Conservation (phyloP, 371 early-diverging fungal species). For the Dipsacomyces acuminosporus region DNA sequence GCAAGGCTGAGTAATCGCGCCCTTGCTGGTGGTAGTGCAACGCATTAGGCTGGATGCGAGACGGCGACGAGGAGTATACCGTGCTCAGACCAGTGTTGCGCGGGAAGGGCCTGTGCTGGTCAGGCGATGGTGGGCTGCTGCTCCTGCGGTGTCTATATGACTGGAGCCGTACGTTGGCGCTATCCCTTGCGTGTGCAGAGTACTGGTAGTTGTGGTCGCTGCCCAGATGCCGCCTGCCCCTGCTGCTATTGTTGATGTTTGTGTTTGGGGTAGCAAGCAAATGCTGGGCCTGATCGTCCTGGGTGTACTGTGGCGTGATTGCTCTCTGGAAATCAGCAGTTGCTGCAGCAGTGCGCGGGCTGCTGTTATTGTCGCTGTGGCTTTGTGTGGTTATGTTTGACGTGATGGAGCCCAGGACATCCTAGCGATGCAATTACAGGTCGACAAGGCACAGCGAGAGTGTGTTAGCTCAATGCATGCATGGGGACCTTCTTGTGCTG, state of each 20-base stretch:
- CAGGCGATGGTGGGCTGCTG: slow-evolving; percentile 39
- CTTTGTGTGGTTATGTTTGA: slow-evolving; percentile 2
- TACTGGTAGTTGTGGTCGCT: too few species aligned
- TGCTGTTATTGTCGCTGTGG: not conserved
- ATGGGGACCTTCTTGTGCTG: too few species aligned
- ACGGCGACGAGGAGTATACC: slow-evolving; percentile 16
- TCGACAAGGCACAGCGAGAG: too few species aligned
- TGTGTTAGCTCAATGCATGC: too few species aligned
- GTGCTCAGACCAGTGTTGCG: slow-evolving; percentile 9
- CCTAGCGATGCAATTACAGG: slow-evolving; percentile 5
- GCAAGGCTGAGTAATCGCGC: too few species aligned
- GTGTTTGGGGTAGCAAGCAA: not conserved
- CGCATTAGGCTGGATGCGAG: too few species aligned
- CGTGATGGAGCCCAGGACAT: slow-evolving; percentile 21
- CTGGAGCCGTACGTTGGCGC: too few species aligned
- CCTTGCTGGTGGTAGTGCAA: too few species aligned
- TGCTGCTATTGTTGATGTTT: not conserved
- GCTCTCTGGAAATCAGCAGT: slow-evolving; percentile 11
- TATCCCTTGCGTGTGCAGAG: too few species aligned
- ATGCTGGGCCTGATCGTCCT: slow-evolving; percentile 25
- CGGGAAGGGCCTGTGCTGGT: not conserved
- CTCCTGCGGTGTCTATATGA: slow-evolving; percentile 21
- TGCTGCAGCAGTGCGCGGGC: not conserved
- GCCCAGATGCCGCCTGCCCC: not conserved
- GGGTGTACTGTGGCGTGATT: slow-evolving; percentile 42